Conservation (phyloP, 2,329 filamentous ascomycete genomes). For the Fusarium succisae region DNA sequence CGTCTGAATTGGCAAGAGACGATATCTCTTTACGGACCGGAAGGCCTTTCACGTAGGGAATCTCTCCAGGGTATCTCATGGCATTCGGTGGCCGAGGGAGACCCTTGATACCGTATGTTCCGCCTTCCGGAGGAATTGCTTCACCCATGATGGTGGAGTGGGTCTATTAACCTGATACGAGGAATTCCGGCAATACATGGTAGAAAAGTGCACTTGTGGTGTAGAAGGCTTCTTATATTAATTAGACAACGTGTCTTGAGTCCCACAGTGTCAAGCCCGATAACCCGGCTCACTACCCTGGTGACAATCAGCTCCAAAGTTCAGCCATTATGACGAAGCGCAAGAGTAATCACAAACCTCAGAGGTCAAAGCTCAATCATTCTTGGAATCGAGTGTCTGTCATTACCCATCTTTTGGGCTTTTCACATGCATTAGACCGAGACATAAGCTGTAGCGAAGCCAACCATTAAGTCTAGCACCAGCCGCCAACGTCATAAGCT, state of each 20-base stretch:
- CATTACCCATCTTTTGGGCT: neutral
- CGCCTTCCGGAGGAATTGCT: accelerated
- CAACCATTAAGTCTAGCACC: neutral
- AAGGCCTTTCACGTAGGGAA: neutral
- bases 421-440: neutral
- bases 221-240: neutral
- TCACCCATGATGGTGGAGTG: neutral
- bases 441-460: neutral
- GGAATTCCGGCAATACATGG: accelerated
- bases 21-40: constrained; percentile 7
- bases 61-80: neutral
- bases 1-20: neutral
- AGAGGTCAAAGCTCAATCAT: neutral
- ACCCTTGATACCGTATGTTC: constrained; percentile 8
- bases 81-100: neutral
- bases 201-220: accelerated
- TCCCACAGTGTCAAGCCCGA: no score
- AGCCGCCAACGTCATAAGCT: neutral
- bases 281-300: no score
- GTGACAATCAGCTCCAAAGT: no score
- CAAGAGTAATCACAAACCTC: neutral
- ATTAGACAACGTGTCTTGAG: no score
- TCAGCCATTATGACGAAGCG: no score
- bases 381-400: neutral
- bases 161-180: accelerated